These are phyloP conservation scores for Penicillium sp. DNA, from an alignment of 2,329 filamentous ascomycete species.

Conservation along the genomic window DNA sequence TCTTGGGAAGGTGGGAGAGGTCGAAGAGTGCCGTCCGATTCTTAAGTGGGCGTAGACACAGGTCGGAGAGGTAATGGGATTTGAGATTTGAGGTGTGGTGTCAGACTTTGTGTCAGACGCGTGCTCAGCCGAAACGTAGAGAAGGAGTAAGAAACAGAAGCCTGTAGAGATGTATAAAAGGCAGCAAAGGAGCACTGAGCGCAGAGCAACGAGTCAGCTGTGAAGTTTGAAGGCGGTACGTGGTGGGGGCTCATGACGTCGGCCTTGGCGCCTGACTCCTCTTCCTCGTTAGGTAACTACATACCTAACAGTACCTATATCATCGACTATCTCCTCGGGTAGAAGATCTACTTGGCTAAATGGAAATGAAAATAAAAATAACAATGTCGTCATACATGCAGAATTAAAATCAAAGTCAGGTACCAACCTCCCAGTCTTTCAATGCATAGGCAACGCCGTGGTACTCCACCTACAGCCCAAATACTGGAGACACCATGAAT, in stretches of 20 bases:
- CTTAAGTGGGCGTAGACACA: conserved; percentile 14
- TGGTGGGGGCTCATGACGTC: conserved; percentile 27
- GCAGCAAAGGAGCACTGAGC: background rate
- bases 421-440: conserved; percentile 9
- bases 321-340: background rate
- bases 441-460: conserved; percentile 19
- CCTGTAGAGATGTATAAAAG: background rate
- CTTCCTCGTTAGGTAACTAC: conserved; percentile 1
- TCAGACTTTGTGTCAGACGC: conserved; percentile 9
- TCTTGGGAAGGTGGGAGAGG: conserved; percentile 7
- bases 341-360: background rate
- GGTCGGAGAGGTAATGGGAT: conserved; percentile 8
- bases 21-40: conserved; percentile 14
- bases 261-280: conserved; percentile 19
- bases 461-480: conserved; percentile 9
- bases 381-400: background rate
- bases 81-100: conserved; percentile 3
- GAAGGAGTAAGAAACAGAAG: background rate
- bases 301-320: background rate
- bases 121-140: conserved; percentile 7
- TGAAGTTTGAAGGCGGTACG: conserved; percentile 15
- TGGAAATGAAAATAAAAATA: background rate
- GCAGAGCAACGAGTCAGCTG: conserved; percentile 9
- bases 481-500: conserved; percentile 9
- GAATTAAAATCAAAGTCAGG: background rate